Base-by-base conservation (phyloP, 208 protist species). In the Acanthamoeba lenticulata region DNA sequence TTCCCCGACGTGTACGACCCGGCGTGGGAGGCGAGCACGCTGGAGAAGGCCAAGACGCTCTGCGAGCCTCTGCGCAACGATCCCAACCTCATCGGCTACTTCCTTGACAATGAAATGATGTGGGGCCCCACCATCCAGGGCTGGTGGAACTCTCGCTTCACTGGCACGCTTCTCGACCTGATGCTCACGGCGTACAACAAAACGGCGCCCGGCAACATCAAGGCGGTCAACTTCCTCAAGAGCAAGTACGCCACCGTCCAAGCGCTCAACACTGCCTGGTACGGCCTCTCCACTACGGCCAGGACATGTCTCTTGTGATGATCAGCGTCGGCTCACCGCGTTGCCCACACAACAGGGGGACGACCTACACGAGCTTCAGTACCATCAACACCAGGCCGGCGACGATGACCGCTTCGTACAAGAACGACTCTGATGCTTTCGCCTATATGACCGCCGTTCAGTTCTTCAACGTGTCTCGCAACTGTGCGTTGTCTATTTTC, bases 401-500 rank as follows among this genome's bases (percentile, higher is more conserved):
- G 0, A 45, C 11, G 2, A 13, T 17, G n/a, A 67, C 69, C 40
- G 4, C 40, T 1, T 0, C 36, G 32, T 21, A 79, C 69, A 79
- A 6, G 6, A 79, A 79, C 36, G 69, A 79, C 69, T 79, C 69
- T 7, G 69, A 6, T 27, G 32, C 32, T 4, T 79, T 79, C 36
- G 19, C 69, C 69, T 79, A 79, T 36, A 45, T 47, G 17, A 21
- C 69, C 40, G 32, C 69, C 32, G 69, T 79, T 11, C 69, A 79
- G 69, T 79, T 79, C 69, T 79, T 79, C 69, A 79, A n/a, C 24
- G 69, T 79, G 15, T 79, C 38, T 9, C 69, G 69, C 40, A 79
- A 40, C 15, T 15, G 69, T 79, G 19, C 19, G 65, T 36, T 27
- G 24, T 62, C 24, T 24, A 32, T 6, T 24, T 13, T 24, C 55